These are phyloP conservation scores for Leucoagaricus sp. DNA, from an alignment of 1,284 basidiomycete genomes.

Conservation along the genomic window DNA sequence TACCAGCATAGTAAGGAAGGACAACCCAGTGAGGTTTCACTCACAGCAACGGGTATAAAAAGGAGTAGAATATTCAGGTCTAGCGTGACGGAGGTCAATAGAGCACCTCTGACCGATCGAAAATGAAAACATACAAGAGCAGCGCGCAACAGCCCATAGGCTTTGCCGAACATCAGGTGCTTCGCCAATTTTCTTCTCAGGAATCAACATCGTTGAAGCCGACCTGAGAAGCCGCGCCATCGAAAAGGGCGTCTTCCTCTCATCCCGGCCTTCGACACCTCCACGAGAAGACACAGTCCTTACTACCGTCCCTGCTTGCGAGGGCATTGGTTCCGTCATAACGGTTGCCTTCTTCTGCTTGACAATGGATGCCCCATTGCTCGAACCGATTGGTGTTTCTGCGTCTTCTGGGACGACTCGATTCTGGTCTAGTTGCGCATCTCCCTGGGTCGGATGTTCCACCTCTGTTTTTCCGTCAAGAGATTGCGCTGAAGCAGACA, in stretches of 20 bases:
- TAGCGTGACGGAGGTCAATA: conserved; percentile 27
- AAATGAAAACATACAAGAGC: conserved; percentile 49
- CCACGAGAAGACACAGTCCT: too few species aligned
- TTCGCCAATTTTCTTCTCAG: conserved; percentile 37
- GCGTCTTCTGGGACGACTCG: too few species aligned
- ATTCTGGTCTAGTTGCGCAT: not conserved
- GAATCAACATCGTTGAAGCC: conserved; percentile 25
- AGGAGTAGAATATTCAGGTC: conserved; percentile 67
- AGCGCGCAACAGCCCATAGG: conserved; percentile 47
- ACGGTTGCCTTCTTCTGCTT: too few species aligned
- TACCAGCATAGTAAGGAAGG: not conserved
- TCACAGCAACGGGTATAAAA: conserved; percentile 70
- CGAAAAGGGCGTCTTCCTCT: too few species aligned
- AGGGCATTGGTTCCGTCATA: too few species aligned
- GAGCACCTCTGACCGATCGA: not conserved
- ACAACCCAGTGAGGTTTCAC: too few species aligned
- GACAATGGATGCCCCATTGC: too few species aligned
- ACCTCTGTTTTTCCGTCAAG: not conserved
- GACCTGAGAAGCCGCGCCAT: not conserved
- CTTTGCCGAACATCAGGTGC: conserved; percentile 45
- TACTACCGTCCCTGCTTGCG: too few species aligned
- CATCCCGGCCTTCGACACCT: not conserved
- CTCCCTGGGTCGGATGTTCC: not conserved
- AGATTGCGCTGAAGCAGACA: not conserved
- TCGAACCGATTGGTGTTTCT: too few species aligned